Evolutionary conservation across 805 yeast species (phyloP).

Genomic region (Hagleromyces aurorensis): DNA sequence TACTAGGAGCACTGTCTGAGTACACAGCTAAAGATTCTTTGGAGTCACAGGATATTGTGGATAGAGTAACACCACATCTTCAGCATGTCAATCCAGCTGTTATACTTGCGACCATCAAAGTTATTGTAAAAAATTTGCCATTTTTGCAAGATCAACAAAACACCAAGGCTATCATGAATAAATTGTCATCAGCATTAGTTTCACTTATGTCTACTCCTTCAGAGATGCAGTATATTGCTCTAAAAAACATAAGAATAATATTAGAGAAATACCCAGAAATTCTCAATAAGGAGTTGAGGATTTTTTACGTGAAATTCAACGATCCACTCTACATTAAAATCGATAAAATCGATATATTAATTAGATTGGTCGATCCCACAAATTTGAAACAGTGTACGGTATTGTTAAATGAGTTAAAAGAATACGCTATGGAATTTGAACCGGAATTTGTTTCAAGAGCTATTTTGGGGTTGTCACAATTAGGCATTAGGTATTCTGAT

Average conservation of each 20-base stretch:
- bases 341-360: conserved; percentile 69
- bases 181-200: conserved; percentile 77
- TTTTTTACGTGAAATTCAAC: conserved; percentile 82
- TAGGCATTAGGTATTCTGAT: conserved; percentile 51
- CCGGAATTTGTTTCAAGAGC: conserved; percentile 63
- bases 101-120: conserved; percentile 77
- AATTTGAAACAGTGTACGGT: conserved; percentile 43
- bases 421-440: conserved; percentile 81
- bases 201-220: conserved; percentile 84
- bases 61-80: conserved; percentile 85
- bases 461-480: conserved; percentile 59
- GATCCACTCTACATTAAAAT: conserved; percentile 73
- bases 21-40: conserved; percentile 47
- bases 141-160: conserved; percentile 33
- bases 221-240: conserved; percentile 89
- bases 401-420: conserved; percentile 62
- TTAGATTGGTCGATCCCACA: conserved; percentile 52
- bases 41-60: conserved; percentile 81
- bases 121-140: conserved; percentile 61
- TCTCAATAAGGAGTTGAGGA: conserved; percentile 70
- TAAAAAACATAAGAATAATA: conserved; percentile 83
- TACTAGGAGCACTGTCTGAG: conserved; percentile 71
- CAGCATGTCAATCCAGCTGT: conserved; percentile 97
- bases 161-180: conserved; percentile 46
- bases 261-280: conserved; percentile 82